A percentile compares a stretch with the other conserved stretches of the same genome.
These are phyloP conservation scores for Dalbergia oliveri DNA, from an alignment of 306 rosid genomes.

Conservation along the genomic window DNA sequence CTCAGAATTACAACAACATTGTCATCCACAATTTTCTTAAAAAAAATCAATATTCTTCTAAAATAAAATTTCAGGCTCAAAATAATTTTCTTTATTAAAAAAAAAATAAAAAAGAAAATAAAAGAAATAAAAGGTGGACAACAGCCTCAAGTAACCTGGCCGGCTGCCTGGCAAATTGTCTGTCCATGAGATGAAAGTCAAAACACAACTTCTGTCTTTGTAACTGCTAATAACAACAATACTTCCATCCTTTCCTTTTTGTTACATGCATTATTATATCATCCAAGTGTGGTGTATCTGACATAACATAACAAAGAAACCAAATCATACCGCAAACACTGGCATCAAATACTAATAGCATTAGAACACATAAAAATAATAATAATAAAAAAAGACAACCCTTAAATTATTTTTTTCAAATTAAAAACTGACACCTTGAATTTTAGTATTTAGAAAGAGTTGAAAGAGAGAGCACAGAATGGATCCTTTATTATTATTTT, in stretches of 20 bases:
- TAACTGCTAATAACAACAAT: background rate
- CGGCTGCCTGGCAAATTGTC: background rate
- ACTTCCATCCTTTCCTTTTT: no score
- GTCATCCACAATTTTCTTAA: no score
- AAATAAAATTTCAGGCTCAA: no score
- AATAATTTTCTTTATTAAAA: no score
- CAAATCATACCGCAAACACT: background rate
- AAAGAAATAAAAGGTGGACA: background rate
- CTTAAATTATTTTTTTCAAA: background rate
- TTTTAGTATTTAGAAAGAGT: background rate
- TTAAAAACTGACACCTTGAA: background rate
- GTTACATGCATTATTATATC: background rate
- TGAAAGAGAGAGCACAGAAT: slow-evolving; percentile 39
- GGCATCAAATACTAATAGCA: background rate
- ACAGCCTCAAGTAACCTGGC: slow-evolving; percentile 12
- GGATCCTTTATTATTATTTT: slow-evolving; percentile 45
- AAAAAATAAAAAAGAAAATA: background rate
- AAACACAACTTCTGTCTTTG: background rate
- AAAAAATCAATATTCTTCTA: no score
- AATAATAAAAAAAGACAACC: background rate
- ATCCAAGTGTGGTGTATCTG: background rate
- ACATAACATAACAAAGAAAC: background rate
- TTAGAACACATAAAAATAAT: background rate
- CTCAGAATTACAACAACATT: no score
- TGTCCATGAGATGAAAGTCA: background rate